A percentile compares a stretch with the other conserved stretches of the same genome.
These are phyloP conservation scores for Peronospora destructor DNA, from an alignment of 352 stramenopile genomes.

Conservation along the genomic window DNA sequence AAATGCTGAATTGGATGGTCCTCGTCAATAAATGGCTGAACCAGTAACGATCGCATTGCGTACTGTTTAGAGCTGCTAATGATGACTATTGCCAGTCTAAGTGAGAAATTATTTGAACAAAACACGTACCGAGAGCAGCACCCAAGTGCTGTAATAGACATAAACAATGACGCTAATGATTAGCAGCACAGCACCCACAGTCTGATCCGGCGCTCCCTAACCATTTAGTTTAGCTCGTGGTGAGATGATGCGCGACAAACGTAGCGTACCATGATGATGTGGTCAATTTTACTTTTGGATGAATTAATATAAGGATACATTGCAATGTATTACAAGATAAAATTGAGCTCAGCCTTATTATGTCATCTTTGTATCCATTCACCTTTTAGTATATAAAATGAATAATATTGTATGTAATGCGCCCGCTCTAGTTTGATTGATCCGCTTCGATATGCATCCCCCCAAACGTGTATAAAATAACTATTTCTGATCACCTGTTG, in stretches of 20 bases:
- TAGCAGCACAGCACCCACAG: constrained; percentile 68
- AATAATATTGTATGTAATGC: too few species aligned
- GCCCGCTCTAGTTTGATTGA: too few species aligned
- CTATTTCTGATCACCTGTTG: too few species aligned
- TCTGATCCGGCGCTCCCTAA: constrained; percentile 70
- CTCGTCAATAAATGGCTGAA: constrained; percentile 84
- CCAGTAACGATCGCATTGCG: neutral
- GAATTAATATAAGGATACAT: too few species aligned
- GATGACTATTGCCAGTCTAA: too few species aligned
- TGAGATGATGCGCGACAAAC: neutral
- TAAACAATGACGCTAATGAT: constrained; percentile 77
- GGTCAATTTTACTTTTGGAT: neutral
- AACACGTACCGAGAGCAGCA: constrained; percentile 76
- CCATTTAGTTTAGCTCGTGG: neutral
- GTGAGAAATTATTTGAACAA: neutral
- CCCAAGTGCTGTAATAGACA: constrained; percentile 89
- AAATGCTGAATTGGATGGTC: constrained; percentile 72
- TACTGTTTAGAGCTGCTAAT: neutral
- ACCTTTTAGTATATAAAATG: too few species aligned
- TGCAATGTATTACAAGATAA: neutral
- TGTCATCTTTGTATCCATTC: too few species aligned
- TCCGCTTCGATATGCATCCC: too few species aligned
- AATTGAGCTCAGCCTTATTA: too few species aligned
- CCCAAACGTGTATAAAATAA: too few species aligned
- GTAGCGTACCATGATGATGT: constrained; percentile 13